Conservation (phyloP, 2,329 filamentous ascomycete species). For the Chalara sp. region DNA sequence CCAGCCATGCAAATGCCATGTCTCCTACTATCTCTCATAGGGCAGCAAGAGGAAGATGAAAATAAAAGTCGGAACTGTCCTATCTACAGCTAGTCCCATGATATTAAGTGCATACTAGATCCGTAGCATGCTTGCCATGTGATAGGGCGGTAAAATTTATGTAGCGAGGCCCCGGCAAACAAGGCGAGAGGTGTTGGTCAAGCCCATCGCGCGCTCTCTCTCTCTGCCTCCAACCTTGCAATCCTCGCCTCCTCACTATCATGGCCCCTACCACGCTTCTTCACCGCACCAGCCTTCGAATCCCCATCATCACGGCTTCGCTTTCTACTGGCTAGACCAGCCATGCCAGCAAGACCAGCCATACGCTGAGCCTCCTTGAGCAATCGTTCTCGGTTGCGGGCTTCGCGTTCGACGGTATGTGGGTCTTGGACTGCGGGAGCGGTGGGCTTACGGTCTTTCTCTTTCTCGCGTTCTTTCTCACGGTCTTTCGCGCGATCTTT, state of each 20-base stretch:
- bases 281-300: slow-evolving; percentile 42
- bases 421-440: slow-evolving; percentile 18
- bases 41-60: too few species aligned
- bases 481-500: slow-evolving; percentile 21
- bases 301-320: slow-evolving; percentile 41
- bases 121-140: too few species aligned
- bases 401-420: slow-evolving; percentile 64
- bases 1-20: too few species aligned
- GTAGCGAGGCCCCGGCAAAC: too few species aligned
- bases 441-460: slow-evolving; percentile 6
- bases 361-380: slow-evolving; percentile 63
- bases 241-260: slow-evolving; percentile 28
- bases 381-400: slow-evolving; percentile 57
- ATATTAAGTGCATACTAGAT: too few species aligned
- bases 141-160: too few species aligned
- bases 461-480: slow-evolving; percentile 12
- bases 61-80: too few species aligned
- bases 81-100: too few species aligned
- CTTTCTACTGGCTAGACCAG: slow-evolving; percentile 28
- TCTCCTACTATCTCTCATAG: too few species aligned
- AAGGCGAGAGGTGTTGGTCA: not conserved
- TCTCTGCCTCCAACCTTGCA: slow-evolving; percentile 48
- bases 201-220: slow-evolving; percentile 39
- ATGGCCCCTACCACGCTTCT: slow-evolving; percentile 26
- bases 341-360: slow-evolving; percentile 41